Evolutionary conservation across 208 protist genomes (phyloP).

Genomic region (Leishmania turanica): DNA sequence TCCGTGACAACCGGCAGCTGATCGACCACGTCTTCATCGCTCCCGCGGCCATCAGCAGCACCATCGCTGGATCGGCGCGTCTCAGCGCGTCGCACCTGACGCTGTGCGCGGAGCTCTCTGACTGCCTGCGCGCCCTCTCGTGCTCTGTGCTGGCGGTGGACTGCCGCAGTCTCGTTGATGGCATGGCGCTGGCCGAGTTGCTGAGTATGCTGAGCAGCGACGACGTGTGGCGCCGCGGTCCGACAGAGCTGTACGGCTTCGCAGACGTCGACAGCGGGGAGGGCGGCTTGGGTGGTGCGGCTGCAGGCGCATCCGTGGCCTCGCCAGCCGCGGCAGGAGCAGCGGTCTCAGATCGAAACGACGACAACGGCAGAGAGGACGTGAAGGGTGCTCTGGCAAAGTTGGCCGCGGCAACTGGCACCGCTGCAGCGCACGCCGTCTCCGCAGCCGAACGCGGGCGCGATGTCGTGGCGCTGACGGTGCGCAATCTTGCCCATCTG

Average conservation of each 20-base stretch:
- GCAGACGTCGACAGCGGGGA: constrained; percentile 5
- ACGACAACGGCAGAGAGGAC: not conserved
- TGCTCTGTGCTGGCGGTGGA: constrained; percentile 57
- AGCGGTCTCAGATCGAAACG: not conserved
- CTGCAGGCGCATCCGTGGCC: constrained; percentile 1
- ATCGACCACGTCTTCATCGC: constrained; percentile 61
- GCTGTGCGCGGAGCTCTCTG: constrained; percentile 61
- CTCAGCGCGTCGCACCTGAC: constrained; percentile 50
- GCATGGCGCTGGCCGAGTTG: constrained; percentile 66
- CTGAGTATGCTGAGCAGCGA: constrained; percentile 38
- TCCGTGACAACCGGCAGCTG: constrained; percentile 55
- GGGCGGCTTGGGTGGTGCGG: constrained; percentile 8
- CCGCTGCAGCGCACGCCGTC: not conserved
- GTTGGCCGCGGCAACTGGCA: not conserved
- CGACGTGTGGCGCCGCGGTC: constrained; percentile 24
- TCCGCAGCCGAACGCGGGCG: constrained; percentile 34
- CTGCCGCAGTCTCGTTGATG: constrained; percentile 53
- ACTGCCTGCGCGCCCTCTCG: constrained; percentile 56
- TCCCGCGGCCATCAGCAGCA: constrained; percentile 28
- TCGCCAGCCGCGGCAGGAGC: constrained; percentile 6
- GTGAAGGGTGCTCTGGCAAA: not conserved
- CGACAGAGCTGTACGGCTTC: constrained; percentile 22
- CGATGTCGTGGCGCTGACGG: constrained; percentile 47
- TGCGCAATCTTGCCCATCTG: constrained; percentile 64
- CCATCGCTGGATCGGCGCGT: constrained; percentile 11